Evolutionary conservation across 2,329 filamentous ascomycete species (phyloP).

Genomic region (Metarhizium humberi): DNA sequence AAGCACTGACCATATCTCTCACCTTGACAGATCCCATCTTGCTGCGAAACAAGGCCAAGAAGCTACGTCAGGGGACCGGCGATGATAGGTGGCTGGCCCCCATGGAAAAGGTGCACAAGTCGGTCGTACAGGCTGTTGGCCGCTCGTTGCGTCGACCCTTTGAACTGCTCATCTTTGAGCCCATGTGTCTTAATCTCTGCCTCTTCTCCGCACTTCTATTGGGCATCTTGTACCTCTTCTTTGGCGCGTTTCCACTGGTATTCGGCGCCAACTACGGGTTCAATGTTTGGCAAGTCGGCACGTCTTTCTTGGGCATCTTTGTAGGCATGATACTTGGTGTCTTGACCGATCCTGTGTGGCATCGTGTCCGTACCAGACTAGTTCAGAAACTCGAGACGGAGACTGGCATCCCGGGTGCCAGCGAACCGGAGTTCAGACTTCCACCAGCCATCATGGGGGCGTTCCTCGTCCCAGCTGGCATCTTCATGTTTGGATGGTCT

Average conservation of each 20-base stretch:
- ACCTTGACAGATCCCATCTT: slow-evolving; percentile 48
- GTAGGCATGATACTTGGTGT: slow-evolving; percentile 58
- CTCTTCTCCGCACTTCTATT: slow-evolving; percentile 77
- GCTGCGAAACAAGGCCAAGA: slow-evolving; percentile 61
- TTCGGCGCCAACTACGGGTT: slow-evolving; percentile 69
- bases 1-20: neutral
- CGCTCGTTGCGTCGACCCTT: slow-evolving; percentile 60
- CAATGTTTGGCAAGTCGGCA: slow-evolving; percentile 68
- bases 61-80: slow-evolving; percentile 64
- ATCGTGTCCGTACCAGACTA: slow-evolving; percentile 47
- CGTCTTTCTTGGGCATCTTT: slow-evolving; percentile 66
- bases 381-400: slow-evolving; percentile 42
- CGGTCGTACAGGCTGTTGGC: slow-evolving; percentile 52
- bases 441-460: slow-evolving; percentile 68
- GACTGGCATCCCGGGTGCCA: slow-evolving; percentile 43
- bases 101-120: slow-evolving; percentile 63
- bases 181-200: slow-evolving; percentile 78
- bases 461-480: slow-evolving; percentile 64
- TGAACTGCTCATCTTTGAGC: slow-evolving; percentile 70
- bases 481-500: slow-evolving; percentile 89
- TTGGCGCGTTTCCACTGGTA: slow-evolving; percentile 76
- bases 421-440: slow-evolving; percentile 81
- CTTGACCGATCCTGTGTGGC: slow-evolving; percentile 58
- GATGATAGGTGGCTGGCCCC: slow-evolving; percentile 68
- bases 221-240: slow-evolving; percentile 83